phyloP scores from a whole-genome alignment of 805 yeast genomes.

The Kluyveromyces nonfermentans region DNA sequence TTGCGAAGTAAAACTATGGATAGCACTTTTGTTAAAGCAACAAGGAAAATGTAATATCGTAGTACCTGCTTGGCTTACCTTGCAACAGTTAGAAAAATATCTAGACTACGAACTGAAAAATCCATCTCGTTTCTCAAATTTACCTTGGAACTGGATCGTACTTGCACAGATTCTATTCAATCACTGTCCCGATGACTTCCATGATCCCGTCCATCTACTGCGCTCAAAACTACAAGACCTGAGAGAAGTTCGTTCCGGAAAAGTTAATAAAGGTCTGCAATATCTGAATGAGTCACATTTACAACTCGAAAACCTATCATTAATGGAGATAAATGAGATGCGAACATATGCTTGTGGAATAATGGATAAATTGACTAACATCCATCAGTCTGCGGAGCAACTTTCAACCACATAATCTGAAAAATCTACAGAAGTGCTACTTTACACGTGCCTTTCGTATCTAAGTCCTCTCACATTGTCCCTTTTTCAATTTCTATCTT shows the following conservation, averaged over 20 bases:
- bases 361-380: slow-evolving; percentile 65
- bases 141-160: slow-evolving; percentile 91
- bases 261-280: slow-evolving; percentile 69
- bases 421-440: too few species aligned
- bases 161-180: slow-evolving; percentile 56
- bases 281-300: slow-evolving; percentile 76
- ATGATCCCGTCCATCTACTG: slow-evolving; percentile 61
- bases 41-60: slow-evolving; percentile 82
- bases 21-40: slow-evolving; percentile 70
- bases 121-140: slow-evolving; percentile 49
- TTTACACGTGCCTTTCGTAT: too few species aligned
- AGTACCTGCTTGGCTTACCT: slow-evolving; percentile 76
- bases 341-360: slow-evolving; percentile 72
- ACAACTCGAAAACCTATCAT: slow-evolving; percentile 71
- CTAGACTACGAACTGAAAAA: slow-evolving; percentile 59
- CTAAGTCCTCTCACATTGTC: too few species aligned
- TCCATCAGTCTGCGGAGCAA: slow-evolving; percentile 23
- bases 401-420: slow-evolving; percentile 8
- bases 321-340: slow-evolving; percentile 80
- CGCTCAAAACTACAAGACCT: slow-evolving; percentile 71
- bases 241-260: slow-evolving; percentile 71
- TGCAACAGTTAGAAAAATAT: slow-evolving; percentile 41
- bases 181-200: slow-evolving; percentile 69
- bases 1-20: slow-evolving; percentile 72
- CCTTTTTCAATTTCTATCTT: too few species aligned